phyloP scores from a whole-genome alignment of 108 stramenopile species.

The Pseudonitzschia multiseries region DNA sequence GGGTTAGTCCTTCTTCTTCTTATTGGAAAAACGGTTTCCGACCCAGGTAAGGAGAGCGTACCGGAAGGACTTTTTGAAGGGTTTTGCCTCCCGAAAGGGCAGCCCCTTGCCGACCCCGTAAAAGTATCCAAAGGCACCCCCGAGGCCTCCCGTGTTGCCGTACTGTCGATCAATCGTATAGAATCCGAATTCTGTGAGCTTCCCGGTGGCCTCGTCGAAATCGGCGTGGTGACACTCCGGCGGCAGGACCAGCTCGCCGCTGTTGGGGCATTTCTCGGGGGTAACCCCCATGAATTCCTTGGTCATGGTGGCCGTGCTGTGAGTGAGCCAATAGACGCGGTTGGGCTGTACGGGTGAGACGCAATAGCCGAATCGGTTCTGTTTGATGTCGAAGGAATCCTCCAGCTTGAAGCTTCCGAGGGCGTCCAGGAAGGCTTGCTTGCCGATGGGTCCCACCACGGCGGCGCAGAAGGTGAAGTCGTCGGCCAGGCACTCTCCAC shows the following conservation, averaged over 20 bases:
- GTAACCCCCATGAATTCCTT: conserved; percentile 49
- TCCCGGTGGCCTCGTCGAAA: conserved; percentile 50
- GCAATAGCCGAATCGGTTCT: conserved; percentile 53
- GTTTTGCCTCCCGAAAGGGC: conserved; percentile 68
- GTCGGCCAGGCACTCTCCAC: conserved; percentile 34
- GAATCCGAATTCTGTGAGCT: conserved; percentile 71
- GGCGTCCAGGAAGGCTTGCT: conserved; percentile 63
- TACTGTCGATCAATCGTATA: conserved; percentile 74
- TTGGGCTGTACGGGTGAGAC: conserved; percentile 74
- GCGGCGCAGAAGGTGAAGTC: conserved; percentile 76
- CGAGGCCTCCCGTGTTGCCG: conserved; percentile 85
- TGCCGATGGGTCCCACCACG: conserved; percentile 65
- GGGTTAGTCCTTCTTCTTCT: not conserved
- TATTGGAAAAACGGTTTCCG: not conserved
- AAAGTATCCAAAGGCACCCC: conserved; percentile 80
- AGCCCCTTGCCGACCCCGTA: conserved; percentile 73
- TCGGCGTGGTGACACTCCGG: conserved; percentile 48
- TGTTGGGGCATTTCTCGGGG: conserved; percentile 1
- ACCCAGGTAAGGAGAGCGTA: conserved; percentile 26
- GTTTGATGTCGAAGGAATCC: conserved; percentile 62
- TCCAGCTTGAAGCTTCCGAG: conserved; percentile 56
- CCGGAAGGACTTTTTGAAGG: conserved; percentile 62
- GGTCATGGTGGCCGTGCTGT: conserved; percentile 37
- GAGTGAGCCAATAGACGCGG: conserved; percentile 60
- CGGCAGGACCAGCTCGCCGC: conserved; percentile 42